Conservation (phyloP, 176 grass and related monocot genomes). For the Oryza meyeriana region DNA sequence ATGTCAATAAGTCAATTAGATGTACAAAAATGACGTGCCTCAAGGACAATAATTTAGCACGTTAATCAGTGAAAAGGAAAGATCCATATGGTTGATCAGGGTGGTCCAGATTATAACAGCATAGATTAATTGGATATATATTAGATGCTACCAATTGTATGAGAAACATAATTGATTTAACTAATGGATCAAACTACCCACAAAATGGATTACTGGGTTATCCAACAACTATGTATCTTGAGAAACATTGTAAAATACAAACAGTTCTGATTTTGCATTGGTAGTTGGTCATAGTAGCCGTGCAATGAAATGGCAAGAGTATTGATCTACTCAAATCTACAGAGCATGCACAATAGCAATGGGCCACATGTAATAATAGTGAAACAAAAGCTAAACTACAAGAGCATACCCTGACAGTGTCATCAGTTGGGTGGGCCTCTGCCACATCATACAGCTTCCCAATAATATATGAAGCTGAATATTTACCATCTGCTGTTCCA, state of each 20-base stretch:
- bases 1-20: neutral
- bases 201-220: neutral
- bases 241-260: neutral
- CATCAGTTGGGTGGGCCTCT: constrained; percentile 92
- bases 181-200: neutral
- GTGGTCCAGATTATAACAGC: neutral
- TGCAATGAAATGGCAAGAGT: neutral
- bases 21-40: neutral
- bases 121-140: neutral
- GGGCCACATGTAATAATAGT: neutral
- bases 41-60: neutral
- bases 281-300: constrained; percentile 10
- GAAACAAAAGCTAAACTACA: neutral
- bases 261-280: neutral
- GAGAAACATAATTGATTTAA: neutral
- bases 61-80: neutral
- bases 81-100: neutral
- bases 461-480: constrained; percentile 88
- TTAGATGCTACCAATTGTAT: neutral
- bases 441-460: constrained; percentile 95
- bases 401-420: constrained; percentile 79
- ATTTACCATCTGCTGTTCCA: constrained; percentile 83
- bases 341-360: constrained; percentile 3
- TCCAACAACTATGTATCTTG: neutral
- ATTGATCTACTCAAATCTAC: neutral